A percentile compares a stretch with the other conserved stretches of the same genome.
Conservation (phyloP, 2,329 filamentous ascomycete genomes). For the Penicillium thymicola region DNA sequence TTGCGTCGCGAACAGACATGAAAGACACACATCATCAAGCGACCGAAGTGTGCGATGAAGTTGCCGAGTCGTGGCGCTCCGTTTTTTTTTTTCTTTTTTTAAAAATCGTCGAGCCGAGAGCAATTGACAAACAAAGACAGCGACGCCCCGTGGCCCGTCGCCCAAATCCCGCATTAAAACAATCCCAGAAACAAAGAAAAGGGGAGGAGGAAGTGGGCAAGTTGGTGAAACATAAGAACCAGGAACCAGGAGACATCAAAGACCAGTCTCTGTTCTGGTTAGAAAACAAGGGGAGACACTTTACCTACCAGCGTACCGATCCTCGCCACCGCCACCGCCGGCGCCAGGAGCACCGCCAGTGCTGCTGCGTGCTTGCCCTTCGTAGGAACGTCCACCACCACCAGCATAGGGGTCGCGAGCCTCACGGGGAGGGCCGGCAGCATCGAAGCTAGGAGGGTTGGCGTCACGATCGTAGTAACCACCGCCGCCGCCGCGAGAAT, state of each 20-base stretch:
- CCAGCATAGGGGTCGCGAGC: slow-evolving; percentile 31
- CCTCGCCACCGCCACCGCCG: slow-evolving; percentile 31
- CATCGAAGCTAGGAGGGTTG: slow-evolving; percentile 47
- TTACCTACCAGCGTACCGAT: slow-evolving; percentile 43
- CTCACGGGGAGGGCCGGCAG: slow-evolving; percentile 37
- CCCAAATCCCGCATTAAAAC: slow-evolving; percentile 37
- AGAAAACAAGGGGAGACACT: slow-evolving; percentile 22
- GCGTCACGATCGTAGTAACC: slow-evolving; percentile 56
- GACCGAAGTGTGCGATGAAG: slow-evolving; percentile 34
- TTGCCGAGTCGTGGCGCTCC: slow-evolving; percentile 34
- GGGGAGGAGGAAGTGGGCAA: slow-evolving; percentile 18
- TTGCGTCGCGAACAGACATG: slow-evolving; percentile 40
- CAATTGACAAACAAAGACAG: slow-evolving; percentile 34
- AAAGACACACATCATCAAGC: slow-evolving; percentile 38
- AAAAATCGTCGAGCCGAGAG: slow-evolving; percentile 34
- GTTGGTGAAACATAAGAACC: slow-evolving; percentile 23
- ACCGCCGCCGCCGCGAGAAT: slow-evolving; percentile 34
- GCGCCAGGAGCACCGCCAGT: background rate
- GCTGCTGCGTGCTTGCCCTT: slow-evolving; percentile 24
- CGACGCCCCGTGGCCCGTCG: slow-evolving; percentile 39
- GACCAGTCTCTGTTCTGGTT: slow-evolving; percentile 20
- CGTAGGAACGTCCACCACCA: slow-evolving; percentile 36
- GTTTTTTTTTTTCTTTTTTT: slow-evolving; percentile 17
- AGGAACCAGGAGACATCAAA: slow-evolving; percentile 16
- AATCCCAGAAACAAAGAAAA: slow-evolving; percentile 35